A percentile compares a stretch with the other conserved stretches of the same genome.
phyloP scores from a whole-genome alignment of 306 rosid species.

The Chamaecrista fasciculata region DNA sequence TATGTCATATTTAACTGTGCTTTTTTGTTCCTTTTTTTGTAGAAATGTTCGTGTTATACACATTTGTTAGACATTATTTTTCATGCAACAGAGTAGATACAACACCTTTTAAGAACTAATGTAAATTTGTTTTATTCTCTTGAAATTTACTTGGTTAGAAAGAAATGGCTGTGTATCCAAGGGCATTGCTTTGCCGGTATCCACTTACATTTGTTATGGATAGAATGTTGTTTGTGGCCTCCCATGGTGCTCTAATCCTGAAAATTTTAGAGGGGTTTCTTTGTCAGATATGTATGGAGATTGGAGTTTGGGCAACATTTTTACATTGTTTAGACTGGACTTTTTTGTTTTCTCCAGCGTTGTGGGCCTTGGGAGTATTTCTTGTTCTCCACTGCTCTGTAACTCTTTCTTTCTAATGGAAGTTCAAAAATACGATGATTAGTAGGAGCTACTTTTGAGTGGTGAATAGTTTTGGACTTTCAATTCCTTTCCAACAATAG shows the following conservation, averaged over 20 bases:
- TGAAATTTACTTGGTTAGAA: background rate
- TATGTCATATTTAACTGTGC: background rate
- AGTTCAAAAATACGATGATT: background rate
- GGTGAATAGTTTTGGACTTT: background rate
- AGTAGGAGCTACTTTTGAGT: background rate
- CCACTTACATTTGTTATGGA: background rate
- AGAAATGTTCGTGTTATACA: background rate
- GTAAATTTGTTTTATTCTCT: constrained; percentile 10
- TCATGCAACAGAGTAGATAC: background rate
- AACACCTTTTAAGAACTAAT: constrained; percentile 1
- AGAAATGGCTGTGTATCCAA: background rate
- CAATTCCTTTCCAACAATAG: constrained; percentile 19
- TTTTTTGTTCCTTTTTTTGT: background rate
- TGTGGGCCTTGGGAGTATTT: background rate
- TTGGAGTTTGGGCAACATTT: background rate
- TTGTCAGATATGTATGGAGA: background rate
- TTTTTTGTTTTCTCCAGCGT: background rate
- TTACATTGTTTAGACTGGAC: background rate
- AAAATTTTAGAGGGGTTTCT: background rate
- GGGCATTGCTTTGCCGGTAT: background rate
- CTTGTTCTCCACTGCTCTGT: background rate
- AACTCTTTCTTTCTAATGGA: background rate
- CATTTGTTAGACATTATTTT: background rate
- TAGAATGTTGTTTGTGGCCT: background rate
- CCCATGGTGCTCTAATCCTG: background rate